Percentiles rank a stretch among this genome's conserved stretches.
Conservation (phyloP, 2,329 filamentous ascomycete genomes). For the Cryphonectria naterciae region DNA sequence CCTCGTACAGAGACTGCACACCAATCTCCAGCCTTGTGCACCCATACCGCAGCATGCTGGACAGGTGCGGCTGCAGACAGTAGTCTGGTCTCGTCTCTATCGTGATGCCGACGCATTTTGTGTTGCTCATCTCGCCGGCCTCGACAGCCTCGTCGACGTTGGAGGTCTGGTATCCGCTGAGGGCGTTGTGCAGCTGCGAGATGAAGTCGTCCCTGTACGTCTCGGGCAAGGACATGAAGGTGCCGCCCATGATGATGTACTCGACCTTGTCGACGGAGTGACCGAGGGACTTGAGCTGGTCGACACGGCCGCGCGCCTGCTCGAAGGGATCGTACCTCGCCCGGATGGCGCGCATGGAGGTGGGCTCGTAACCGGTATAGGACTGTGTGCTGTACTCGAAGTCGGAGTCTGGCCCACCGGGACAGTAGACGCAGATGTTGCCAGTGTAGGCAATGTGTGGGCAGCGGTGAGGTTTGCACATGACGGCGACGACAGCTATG, state of each 20-base stretch:
- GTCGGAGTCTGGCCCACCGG: slow-evolving; percentile 94
- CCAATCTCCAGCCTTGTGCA: slow-evolving; percentile 94
- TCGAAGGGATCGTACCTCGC: slow-evolving; percentile 98
- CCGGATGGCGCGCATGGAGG: slow-evolving; percentile 96
- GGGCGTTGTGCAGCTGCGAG: slow-evolving; percentile 91
- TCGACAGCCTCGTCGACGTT: slow-evolving; percentile 95
- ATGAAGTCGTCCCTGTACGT: slow-evolving; percentile 94
- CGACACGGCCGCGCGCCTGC: slow-evolving; percentile 91
- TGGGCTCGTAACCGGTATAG: slow-evolving; percentile 97
- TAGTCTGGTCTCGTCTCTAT: slow-evolving; percentile 98
- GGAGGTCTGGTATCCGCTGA: slow-evolving; percentile 92
- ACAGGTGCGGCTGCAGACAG: slow-evolving; percentile 92
- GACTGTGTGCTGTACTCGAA: slow-evolving; percentile 99
- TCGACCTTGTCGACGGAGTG: slow-evolving; percentile 99
- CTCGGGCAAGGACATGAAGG: slow-evolving; percentile 94
- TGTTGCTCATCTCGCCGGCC: slow-evolving; percentile 93
- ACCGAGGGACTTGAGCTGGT: slow-evolving; percentile 92
- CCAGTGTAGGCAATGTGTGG: slow-evolving; percentile 98
- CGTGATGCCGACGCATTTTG: slow-evolving; percentile 97
- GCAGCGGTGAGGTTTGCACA: slow-evolving; percentile 98
- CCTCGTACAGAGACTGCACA: slow-evolving; percentile 95
- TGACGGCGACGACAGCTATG: slow-evolving; percentile 97
- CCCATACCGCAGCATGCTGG: slow-evolving; percentile 95
- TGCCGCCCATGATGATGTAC: slow-evolving; percentile 99
- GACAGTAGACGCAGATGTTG: slow-evolving; percentile 99